A percentile compares a stretch with the other conserved stretches of the same genome.
phyloP scores from a whole-genome alignment of 352 stramenopile genomes.

The Globisporangium cylindrosporum region DNA sequence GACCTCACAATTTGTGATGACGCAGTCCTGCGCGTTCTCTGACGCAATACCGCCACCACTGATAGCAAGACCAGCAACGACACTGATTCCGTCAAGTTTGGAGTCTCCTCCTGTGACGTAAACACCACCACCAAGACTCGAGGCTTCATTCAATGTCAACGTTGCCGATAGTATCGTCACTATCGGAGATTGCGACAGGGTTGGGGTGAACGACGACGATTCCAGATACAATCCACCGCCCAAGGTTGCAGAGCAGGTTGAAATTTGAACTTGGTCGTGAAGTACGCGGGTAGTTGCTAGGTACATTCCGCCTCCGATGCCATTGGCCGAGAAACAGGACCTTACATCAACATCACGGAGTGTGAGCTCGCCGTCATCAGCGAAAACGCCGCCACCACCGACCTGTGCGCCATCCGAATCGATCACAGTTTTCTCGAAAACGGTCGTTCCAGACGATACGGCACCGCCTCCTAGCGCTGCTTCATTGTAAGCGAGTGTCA shows the following conservation, averaged over 20 bases:
- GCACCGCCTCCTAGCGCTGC: slow-evolving; percentile 29
- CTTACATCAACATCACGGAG: slow-evolving; percentile 23
- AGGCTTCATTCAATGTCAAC: slow-evolving; percentile 17
- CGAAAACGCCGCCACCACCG: slow-evolving; percentile 29
- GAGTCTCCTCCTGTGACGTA: slow-evolving; percentile 29
- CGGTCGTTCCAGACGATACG: slow-evolving; percentile 7
- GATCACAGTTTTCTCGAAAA: slow-evolving; percentile 20
- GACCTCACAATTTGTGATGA: slow-evolving; percentile 19
- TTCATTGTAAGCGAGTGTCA: slow-evolving; percentile 23
- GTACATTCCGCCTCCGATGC: slow-evolving; percentile 30
- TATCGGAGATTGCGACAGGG: not conserved
- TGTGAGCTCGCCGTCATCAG: slow-evolving; percentile 20
- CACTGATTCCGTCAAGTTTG: slow-evolving; percentile 14
- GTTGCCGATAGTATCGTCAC: not conserved
- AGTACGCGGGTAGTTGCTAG: slow-evolving; percentile 16
- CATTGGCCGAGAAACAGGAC: slow-evolving; percentile 17
- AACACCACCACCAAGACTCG: slow-evolving; percentile 26
- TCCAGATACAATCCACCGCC: slow-evolving; percentile 38
- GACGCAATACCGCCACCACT: slow-evolving; percentile 32
- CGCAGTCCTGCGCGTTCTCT: slow-evolving; percentile 17
- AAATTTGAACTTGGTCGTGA: slow-evolving; percentile 22
- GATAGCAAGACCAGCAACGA: slow-evolving; percentile 16
- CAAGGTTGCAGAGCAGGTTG: slow-evolving; percentile 17
- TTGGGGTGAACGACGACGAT: slow-evolving; percentile 20
- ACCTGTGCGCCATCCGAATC: slow-evolving; percentile 20